Evolutionary conservation across 352 stramenopile species (phyloP), one percentile per base, ranked within the genome.

Genomic region (Saprolegnia parasitica): DNA sequence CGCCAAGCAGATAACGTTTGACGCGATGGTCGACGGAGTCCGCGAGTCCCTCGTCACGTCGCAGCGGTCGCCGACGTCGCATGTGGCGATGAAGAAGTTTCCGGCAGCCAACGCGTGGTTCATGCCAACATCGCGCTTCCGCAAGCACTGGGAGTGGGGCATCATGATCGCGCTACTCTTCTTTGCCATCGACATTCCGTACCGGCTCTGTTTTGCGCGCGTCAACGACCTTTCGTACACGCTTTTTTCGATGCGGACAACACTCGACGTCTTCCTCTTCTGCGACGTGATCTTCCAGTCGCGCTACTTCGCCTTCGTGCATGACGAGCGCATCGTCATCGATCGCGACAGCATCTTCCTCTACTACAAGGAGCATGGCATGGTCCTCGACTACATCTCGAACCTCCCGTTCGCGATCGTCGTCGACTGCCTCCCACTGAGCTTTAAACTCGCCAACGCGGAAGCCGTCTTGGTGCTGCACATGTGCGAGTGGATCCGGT

Each of bases 261-360:
- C 84, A 20, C 74, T 85, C 0, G 84, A 90, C 26, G 5, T 75
- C 0, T 87, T 90, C 39, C 90, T 89, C 52, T 61, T 84, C 16
- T 56, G 58, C 0, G 84, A 92, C 57, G 80, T 92, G 26, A 62
- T 84, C 5, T 65, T 90, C 16, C 76, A 81, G 37, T 68, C 68
- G 8, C 74, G 82, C 0, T 86, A 74, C 32, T 90, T 92, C 56
- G 84, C 84, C 5, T 92, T 83, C 55, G 73, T 89, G 13, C 81
- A 92, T 18, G 78, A 78, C 4, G 78, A 84, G 47, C 84, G 88
- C 32, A 75, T 78, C 0, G 80, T 92, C 8, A 83, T 60, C 5
- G 82, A 90, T 40, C n/a, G 75, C 0, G 74, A 71, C 20, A 89
- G 87, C 56, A 92, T 92, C 45, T 89, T 86, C 4, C 63, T 84